Base-by-base conservation (phyloP, 805 yeast genomes). In the Schizosaccharomyces octosporus region DNA sequence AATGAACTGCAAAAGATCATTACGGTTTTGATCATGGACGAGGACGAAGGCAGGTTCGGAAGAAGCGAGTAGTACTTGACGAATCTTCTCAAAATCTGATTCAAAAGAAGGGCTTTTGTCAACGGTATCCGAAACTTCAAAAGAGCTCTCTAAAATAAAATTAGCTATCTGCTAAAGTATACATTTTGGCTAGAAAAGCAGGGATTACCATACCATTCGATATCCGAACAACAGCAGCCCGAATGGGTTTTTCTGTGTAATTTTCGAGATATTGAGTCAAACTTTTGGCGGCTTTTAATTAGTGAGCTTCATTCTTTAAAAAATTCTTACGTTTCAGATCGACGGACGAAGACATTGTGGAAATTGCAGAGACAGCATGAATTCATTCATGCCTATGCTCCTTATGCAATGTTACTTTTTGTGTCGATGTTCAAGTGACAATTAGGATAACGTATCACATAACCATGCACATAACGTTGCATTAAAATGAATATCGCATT, bases 1-100 rank as follows among this genome's bases (percentile, higher is more conserved):
- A 58, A 88, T 78, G 66, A 90, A 88, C 2, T 80, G 76, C 63
- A 73, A 75, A n/a, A 67, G 68, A 41, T 36, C 27, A 0, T 65
- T 67, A 6, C 63, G 65, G 48, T 59, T 63, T 64, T 67, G 29
- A 15, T 43, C 51, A 42, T 19, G 39, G 43, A 59, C 36, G 17
- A 29, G 17, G 13, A 42, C 32, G n/a, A 41, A 29, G 31, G 59
- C 63, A 64, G 17, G 61, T 60, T 39, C 60, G 29, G 48, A 48
- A 57, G 62, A n/a, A 24, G 31, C 17, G 63, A 62, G 11, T 60
- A 63, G 9, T 63, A 64, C 58, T 61, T 63, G 48, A 45, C 59
- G 59, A 27, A 55, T 9, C 27, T 32, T 29, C 48, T 55, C 27
- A 31, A 36, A 55, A 29, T 32, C 41, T 7, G 59, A 31, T 19